These are phyloP conservation scores for Bipolaris zeicola DNA, from an alignment of 2,329 filamentous ascomycete genomes.

Conservation along the genomic window DNA sequence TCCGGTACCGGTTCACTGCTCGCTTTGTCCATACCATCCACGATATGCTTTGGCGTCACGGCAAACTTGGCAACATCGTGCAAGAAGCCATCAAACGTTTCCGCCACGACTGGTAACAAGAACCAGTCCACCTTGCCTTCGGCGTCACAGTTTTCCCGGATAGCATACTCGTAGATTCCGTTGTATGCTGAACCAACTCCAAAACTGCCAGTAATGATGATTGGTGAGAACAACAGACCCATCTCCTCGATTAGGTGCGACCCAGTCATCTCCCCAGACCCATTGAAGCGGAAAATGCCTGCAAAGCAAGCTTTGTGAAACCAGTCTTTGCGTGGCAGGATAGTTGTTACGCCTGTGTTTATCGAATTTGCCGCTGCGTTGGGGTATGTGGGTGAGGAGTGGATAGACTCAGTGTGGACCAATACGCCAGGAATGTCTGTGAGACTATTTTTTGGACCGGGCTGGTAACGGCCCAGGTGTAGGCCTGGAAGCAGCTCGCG, in stretches of 20 bases:
- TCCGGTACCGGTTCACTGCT: slow-evolving; percentile 60
- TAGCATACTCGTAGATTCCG: slow-evolving; percentile 63
- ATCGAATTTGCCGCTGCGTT: slow-evolving; percentile 37
- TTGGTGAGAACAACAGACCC: slow-evolving; percentile 63
- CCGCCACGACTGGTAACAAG: slow-evolving; percentile 62
- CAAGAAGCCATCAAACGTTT: slow-evolving; percentile 68
- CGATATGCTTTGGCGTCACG: slow-evolving; percentile 60
- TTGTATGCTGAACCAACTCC: slow-evolving; percentile 64
- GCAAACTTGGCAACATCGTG: slow-evolving; percentile 63
- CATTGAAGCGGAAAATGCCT: slow-evolving; percentile 65
- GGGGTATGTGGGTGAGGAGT: slow-evolving; percentile 35
- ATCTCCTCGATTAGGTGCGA: slow-evolving; percentile 67
- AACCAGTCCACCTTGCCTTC: slow-evolving; percentile 58
- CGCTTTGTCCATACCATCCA: slow-evolving; percentile 60
- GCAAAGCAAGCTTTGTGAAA: slow-evolving; percentile 51
- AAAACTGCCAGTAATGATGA: slow-evolving; percentile 65
- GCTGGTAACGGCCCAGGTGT: slow-evolving; percentile 44
- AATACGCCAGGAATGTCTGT: slow-evolving; percentile 54
- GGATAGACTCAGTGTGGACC: slow-evolving; percentile 50
- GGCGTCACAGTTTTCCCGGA: slow-evolving; percentile 52
- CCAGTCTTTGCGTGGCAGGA: slow-evolving; percentile 51
- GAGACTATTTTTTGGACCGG: slow-evolving; percentile 51
- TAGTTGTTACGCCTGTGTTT: slow-evolving; percentile 54
- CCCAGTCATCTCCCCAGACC: slow-evolving; percentile 67
- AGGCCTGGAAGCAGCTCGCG: slow-evolving; percentile 48